Evolutionary conservation across 805 yeast genomes (phyloP).

Genomic region (Candida tammaniensis): DNA sequence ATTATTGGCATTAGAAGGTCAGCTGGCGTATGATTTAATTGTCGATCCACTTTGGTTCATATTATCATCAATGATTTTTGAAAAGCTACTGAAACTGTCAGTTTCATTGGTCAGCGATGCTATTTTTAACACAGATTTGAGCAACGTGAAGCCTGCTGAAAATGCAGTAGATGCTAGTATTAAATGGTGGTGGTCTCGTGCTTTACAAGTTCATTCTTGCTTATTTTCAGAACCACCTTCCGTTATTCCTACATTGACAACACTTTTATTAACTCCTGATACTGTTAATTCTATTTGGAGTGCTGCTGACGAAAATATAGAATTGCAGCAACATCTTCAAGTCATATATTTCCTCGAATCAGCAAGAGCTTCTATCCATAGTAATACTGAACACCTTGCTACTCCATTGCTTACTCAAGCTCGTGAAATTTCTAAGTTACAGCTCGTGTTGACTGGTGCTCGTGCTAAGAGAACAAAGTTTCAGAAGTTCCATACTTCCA

Average conservation of each 20-base stretch:
- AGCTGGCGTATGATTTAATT: slow-evolving; percentile 59
- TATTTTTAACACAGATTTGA: slow-evolving; percentile 1
- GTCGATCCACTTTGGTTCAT: slow-evolving; percentile 33
- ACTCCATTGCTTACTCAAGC: slow-evolving; percentile 55
- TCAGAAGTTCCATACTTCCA: slow-evolving; percentile 69
- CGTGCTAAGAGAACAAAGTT: slow-evolving; percentile 83
- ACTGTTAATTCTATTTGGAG: slow-evolving; percentile 28
- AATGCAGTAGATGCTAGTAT: slow-evolving; percentile 25
- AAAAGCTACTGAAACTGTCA: slow-evolving; percentile 35
- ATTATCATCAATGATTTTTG: slow-evolving; percentile 30
- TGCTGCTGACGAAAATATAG: slow-evolving; percentile 26
- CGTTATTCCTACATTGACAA: slow-evolving; percentile 39
- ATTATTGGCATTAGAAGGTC: slow-evolving; percentile 59
- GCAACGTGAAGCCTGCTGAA: too few relatives aligned
- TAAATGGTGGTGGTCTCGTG: slow-evolving; percentile 77
- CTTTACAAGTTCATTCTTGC: slow-evolving; percentile 61
- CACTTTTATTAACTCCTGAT: slow-evolving; percentile 35
- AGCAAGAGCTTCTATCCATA: slow-evolving; percentile 61
- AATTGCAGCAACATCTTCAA: slow-evolving; percentile 35
- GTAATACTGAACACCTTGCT: slow-evolving; percentile 62
- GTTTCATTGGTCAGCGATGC: slow-evolving; percentile 6
- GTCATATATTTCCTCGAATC: slow-evolving; percentile 60
- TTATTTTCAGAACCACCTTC: slow-evolving; percentile 63
- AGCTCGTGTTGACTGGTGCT: slow-evolving; percentile 77
- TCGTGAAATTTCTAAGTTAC: slow-evolving; percentile 55